Evolutionary conservation across 805 yeast genomes (phyloP).

Genomic region (Millerozyma miso): DNA sequence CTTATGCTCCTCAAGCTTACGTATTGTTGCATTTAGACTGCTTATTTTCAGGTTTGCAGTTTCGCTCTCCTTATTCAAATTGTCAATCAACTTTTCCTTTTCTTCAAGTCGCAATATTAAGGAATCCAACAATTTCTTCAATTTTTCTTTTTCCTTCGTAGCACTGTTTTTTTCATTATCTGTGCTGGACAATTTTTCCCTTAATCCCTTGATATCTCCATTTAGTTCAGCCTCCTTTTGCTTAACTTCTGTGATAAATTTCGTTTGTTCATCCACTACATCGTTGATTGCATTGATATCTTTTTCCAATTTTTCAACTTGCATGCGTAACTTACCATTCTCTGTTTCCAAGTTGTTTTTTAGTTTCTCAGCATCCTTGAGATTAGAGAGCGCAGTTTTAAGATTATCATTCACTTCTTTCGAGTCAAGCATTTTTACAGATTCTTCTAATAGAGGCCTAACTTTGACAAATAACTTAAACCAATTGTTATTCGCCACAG

Average conservation of each 20-base stretch:
- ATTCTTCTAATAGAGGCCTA: slow-evolving; percentile 70
- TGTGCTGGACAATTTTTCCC: slow-evolving; percentile 24
- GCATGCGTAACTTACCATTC: slow-evolving; percentile 37
- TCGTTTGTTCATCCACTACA: slow-evolving; percentile 44
- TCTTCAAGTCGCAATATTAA: slow-evolving; percentile 10
- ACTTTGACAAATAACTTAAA: slow-evolving; percentile 63
- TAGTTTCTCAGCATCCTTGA: slow-evolving; percentile 32
- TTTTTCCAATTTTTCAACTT: slow-evolving; percentile 28
- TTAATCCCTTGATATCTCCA: slow-evolving; percentile 25
- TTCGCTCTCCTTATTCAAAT: not conserved
- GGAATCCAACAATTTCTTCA: slow-evolving; percentile 12
- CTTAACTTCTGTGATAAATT: slow-evolving; percentile 35
- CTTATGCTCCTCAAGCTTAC: not conserved
- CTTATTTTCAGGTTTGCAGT: not conserved
- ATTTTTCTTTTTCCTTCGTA: slow-evolving; percentile 24
- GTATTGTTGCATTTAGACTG: not conserved
- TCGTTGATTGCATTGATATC: slow-evolving; percentile 24
- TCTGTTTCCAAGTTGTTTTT: slow-evolving; percentile 28
- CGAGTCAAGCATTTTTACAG: slow-evolving; percentile 55
- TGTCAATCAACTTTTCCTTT: slow-evolving; percentile 6
- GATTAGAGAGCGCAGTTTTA: slow-evolving; percentile 42
- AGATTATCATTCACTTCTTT: slow-evolving; percentile 57
- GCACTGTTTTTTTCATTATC: slow-evolving; percentile 24
- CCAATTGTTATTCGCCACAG: slow-evolving; percentile 64
- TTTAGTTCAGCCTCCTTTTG: slow-evolving; percentile 35